Evolutionary conservation across 2,329 filamentous ascomycete species (phyloP), one percentile per base, ranked within the genome.

Genomic region (Apiospora kogelbergensis): DNA sequence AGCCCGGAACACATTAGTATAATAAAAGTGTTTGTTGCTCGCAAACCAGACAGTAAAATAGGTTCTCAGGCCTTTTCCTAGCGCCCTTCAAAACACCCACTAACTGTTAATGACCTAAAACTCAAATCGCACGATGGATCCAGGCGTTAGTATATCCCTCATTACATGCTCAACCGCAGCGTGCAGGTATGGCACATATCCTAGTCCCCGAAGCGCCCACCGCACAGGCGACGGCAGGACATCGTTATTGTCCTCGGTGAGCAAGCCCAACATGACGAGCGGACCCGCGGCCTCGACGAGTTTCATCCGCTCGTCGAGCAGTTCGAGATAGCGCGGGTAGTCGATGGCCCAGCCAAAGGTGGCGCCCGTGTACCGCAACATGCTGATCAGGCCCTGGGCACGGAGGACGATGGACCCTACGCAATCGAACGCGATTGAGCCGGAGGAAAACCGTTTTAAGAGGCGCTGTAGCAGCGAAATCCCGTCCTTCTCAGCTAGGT

Each of bases 261-360:
- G 40, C 9, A 42, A 1, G 40, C 26, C 17, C 17, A 60, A 2
- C 26, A 60, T 37, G 30, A 6, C 30, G 7, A 60, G 53, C 7
- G 30, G 53, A 7, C 30, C 53, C 30, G 4, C 30, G 7, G 17
- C 37, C 30, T 60, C 53, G 30, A 60, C 30, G 17, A 60, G 53
- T 17, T 26, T 26, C 30, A 60, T 10, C 30, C 53, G 53, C 30
- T 60, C 53, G 26, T 60, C 53, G 7, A 60, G 20, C 53, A 60
- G 20, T 30, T 66, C 65, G 2, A 66, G 44, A 1, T 17, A 13
- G 22, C 65, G 65, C 30, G 65, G 65, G 44, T 53, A n/a, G 44
- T 66, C 65, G 17, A 66, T 24, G 44, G 20, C 44, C 65, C 65
- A 66, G 42, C n/a, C 42, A 26, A 66, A 66, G 17, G 30, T 24